Conservation (phyloP, 1,139 yeast species). For the Arxiozyma slooffiae region DNA sequence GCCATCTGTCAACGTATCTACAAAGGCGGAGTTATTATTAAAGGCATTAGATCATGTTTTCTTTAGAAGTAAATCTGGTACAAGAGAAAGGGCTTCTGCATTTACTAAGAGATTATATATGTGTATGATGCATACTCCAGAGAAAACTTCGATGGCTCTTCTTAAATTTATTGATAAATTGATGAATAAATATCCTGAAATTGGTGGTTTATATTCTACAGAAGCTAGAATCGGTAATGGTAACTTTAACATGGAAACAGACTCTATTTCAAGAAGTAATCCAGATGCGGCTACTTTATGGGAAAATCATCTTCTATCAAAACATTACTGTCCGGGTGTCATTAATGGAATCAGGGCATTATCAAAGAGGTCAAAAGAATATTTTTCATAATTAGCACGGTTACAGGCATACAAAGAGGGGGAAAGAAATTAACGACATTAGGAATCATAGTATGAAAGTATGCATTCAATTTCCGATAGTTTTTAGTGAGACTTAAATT, state of each 20-base stretch:
- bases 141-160: conserved; percentile 71
- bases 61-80: conserved; percentile 66
- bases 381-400: conserved; percentile 2
- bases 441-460: too few species aligned
- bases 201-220: conserved; percentile 70
- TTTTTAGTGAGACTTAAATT: too few species aligned
- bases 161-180: conserved; percentile 71
- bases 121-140: conserved; percentile 67
- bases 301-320: conserved; percentile 70
- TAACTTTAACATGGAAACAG: conserved; percentile 53
- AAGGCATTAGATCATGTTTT: conserved; percentile 73
- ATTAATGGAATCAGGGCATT: conserved; percentile 42
- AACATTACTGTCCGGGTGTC: conserved; percentile 78
- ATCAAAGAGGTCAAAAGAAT: conserved; percentile 19
- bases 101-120: conserved; percentile 73
- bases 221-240: conserved; percentile 84
- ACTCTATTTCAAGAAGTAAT: conserved; percentile 65
- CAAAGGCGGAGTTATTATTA: conserved; percentile 75
- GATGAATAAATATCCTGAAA: conserved; percentile 55
- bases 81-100: conserved; percentile 65
- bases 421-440: not conserved
- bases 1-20: conserved; percentile 75
- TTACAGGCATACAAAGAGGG: not conserved
- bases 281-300: conserved; percentile 83
- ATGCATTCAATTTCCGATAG: not conserved